Base-by-base conservation (phyloP, 225 moss, liverwort and hornwort genomes). In the Polytrichum commune region DNA sequence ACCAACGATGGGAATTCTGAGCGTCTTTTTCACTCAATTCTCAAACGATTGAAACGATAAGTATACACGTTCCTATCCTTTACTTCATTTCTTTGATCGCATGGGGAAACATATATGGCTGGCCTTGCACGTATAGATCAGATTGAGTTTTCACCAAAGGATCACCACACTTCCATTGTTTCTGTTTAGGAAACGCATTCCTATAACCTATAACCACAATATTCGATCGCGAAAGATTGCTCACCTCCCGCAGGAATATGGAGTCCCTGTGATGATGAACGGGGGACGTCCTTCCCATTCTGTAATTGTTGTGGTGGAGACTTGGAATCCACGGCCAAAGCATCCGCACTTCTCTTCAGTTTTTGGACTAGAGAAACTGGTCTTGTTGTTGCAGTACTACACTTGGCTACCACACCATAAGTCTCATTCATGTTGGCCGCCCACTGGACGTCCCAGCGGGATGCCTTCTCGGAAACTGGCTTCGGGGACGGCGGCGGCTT, bases 381-480 rank as follows among this genome's bases (percentile, higher is more conserved):
- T 60, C 76, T 78, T 8, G 64, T 30, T 27, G 28, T 67, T 46
- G 58, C 54, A 24, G 74, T 23, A 19, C 28, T 46, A 54, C 60
- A 54, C 68, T 78, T 76, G 57, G 67, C 70, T 22, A 58, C 57
- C 24, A 66, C 54, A 1, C 76, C 78, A 25, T 81, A 78, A 10
- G 80, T 83, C 65, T 81, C 83, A 8, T 69, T 35, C 73, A 79
- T 73, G 23, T 56, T 66, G 26, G 70, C 62, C 62, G 73, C 53
- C 60, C 61, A 53, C 54, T 65, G 66, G 8, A 76, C 56, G 35
- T 78, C 68, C 74, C 72, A 81, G n/a, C 78, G 76, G 60, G 79
- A 75, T 26, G 63, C 29, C 53, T 60, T 70, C 8, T 60, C 19
- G 56, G 56, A 19, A 32, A 32, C 32, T 56, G 56, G 56, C n/a